Evolutionary conservation across 2,329 filamentous ascomycete genomes (phyloP).

Genomic region (Annulohypoxylon truncatum): DNA sequence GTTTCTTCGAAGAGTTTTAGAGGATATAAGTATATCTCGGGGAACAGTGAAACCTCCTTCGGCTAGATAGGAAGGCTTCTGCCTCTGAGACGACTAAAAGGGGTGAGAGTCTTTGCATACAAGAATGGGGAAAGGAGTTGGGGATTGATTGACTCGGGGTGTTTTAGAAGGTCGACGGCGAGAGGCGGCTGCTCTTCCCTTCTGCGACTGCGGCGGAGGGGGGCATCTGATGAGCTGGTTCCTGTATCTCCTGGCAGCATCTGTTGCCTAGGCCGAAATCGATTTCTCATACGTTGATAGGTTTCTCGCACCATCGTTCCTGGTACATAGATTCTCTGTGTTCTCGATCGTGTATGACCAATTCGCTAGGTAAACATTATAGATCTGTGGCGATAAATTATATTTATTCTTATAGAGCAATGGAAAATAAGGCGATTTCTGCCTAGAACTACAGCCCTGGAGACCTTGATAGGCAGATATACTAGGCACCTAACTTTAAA

Average conservation of each 20-base stretch:
- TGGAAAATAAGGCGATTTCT: too few species aligned
- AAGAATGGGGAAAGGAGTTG: constrained; percentile 42
- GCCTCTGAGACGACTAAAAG: background rate
- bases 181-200: constrained; percentile 20
- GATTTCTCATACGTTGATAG: background rate
- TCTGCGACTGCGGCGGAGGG: background rate
- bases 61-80: too few species aligned
- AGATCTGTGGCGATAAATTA: too few species aligned
- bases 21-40: background rate
- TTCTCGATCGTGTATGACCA: background rate
- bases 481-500: too few species aligned
- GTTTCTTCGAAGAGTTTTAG: background rate
- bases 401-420: too few species aligned
- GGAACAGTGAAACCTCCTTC: too few species aligned
- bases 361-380: background rate
- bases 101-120: background rate
- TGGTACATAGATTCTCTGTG: background rate
- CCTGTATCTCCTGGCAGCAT: background rate
- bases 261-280: background rate
- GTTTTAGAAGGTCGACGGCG: constrained; percentile 20
- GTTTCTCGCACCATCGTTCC: background rate
- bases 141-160: constrained; percentile 18
- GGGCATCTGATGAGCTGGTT: background rate
- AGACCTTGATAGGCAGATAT: background rate
- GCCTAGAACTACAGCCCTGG: background rate